These are phyloP conservation scores for Epichloe sibirici DNA, from an alignment of 2,329 filamentous ascomycete species.

Conservation along the genomic window DNA sequence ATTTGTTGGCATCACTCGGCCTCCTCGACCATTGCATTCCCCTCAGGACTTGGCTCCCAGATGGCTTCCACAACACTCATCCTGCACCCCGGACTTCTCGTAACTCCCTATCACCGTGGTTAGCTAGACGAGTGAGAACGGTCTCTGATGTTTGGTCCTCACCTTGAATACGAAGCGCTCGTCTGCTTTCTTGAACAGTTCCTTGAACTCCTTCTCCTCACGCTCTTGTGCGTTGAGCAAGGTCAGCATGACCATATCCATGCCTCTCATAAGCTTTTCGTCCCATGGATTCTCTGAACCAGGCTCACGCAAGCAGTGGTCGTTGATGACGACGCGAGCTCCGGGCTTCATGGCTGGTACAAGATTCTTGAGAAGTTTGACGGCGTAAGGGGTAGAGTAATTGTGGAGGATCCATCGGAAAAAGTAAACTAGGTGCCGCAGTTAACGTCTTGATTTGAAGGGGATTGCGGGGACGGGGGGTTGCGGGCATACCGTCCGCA, in stretches of 20 bases:
- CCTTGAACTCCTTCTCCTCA: slow-evolving; percentile 30
- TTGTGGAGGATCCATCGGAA: slow-evolving; percentile 51
- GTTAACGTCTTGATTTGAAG: not conserved
- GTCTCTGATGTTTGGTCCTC: slow-evolving; percentile 1
- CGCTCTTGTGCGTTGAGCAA: slow-evolving; percentile 40
- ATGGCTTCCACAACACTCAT: slow-evolving; percentile 39
- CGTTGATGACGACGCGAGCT: slow-evolving; percentile 33
- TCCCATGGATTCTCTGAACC: slow-evolving; percentile 30
- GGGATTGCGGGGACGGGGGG: too few species aligned
- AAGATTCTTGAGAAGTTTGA: slow-evolving; percentile 36
- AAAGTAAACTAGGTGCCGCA: slow-evolving; percentile 32
- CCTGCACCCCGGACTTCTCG: slow-evolving; percentile 26
- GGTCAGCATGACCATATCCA: slow-evolving; percentile 41
- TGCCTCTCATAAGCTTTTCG: slow-evolving; percentile 33
- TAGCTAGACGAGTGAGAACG: not conserved
- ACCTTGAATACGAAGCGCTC: slow-evolving; percentile 31
- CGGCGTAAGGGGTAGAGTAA: slow-evolving; percentile 41
- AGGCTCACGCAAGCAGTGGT: slow-evolving; percentile 30
- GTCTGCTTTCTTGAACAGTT: slow-evolving; percentile 31
- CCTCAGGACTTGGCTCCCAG: slow-evolving; percentile 21
- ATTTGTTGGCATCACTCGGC: not conserved
- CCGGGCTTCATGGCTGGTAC: slow-evolving; percentile 44
- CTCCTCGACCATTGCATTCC: not conserved
- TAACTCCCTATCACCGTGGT: slow-evolving; percentile 22
- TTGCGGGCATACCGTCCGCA: slow-evolving; percentile 34